phyloP scores from a whole-genome alignment of 1,284 basidiomycete genomes.

The Veloboletus limbatus region DNA sequence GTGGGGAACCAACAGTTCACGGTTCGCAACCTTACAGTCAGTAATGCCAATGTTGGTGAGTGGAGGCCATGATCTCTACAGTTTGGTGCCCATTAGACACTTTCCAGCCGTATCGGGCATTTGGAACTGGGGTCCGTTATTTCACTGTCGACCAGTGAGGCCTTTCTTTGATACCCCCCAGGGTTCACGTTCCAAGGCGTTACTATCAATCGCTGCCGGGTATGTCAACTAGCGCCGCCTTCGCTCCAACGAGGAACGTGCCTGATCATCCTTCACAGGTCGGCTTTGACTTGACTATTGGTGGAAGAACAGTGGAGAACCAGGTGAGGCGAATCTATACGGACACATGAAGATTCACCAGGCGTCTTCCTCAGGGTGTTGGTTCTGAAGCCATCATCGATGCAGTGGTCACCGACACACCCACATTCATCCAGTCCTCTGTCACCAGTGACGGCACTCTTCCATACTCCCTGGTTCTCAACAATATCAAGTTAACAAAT shows the following conservation, averaged over 20 bases:
- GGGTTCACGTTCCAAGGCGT: constrained; percentile 48
- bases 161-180: constrained; percentile 14
- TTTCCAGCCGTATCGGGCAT: constrained; percentile 37
- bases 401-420: constrained; percentile 40
- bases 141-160: background rate
- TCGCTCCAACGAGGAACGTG: background rate
- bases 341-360: background rate
- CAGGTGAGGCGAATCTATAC: constrained; percentile 26
- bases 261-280: constrained; percentile 22
- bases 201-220: constrained; percentile 52
- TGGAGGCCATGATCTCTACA: background rate
- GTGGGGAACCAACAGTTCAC: constrained; percentile 57
- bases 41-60: constrained; percentile 44
- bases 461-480: constrained; percentile 41
- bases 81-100: background rate
- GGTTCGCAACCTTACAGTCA: constrained; percentile 52
- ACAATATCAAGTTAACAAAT: constrained; percentile 42
- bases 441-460: constrained; percentile 28
- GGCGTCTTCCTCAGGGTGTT: constrained; percentile 35
- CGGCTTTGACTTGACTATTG: constrained; percentile 46
- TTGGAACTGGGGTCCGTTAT: constrained; percentile 45
- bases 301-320: constrained; percentile 28
- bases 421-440: constrained; percentile 29
- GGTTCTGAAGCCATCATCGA: constrained; percentile 49
- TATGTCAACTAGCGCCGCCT: background rate